Evolutionary conservation across 139 green algal genomes (phyloP).

Genomic region (Coccomyxa sp.): DNA sequence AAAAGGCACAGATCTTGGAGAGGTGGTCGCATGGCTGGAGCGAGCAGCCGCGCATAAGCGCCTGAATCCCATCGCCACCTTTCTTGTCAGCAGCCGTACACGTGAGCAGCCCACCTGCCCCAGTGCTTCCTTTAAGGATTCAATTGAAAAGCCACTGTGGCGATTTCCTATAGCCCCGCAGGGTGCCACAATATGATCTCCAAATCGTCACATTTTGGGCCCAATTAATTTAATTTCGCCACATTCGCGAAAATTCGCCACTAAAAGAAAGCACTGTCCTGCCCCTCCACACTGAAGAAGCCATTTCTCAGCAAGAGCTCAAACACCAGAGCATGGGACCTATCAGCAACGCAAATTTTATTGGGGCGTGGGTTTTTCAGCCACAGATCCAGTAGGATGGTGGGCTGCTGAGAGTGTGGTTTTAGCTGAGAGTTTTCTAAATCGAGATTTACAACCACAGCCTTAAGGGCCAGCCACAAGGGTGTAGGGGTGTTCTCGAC

Average conservation of each 20-base stretch:
- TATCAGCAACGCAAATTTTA: no score
- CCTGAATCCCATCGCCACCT: conserved; percentile 58
- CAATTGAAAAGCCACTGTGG: not conserved
- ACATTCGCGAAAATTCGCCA: not conserved
- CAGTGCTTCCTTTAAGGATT: not conserved
- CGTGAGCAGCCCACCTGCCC: conserved; percentile 7
- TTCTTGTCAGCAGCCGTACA: conserved; percentile 70
- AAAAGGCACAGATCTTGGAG: conserved; percentile 25
- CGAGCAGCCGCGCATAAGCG: conserved; percentile 46
- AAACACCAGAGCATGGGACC: no score
- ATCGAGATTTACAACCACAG: not conserved
- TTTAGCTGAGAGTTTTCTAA: no score
- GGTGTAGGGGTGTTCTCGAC: not conserved
- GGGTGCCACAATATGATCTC: not conserved
- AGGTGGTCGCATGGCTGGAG: conserved; percentile 73
- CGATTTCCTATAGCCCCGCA: not conserved
- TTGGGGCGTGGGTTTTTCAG: no score
- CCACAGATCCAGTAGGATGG: no score
- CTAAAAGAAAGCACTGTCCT: not conserved
- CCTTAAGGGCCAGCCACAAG: not conserved
- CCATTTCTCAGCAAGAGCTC: no score
- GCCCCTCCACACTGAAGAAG: not conserved
- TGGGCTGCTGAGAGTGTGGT: no score
- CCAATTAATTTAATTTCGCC: not conserved
- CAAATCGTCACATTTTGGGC: not conserved